Conservation (phyloP, 2,329 filamentous ascomycete genomes). For the Chaetomium sp. region DNA sequence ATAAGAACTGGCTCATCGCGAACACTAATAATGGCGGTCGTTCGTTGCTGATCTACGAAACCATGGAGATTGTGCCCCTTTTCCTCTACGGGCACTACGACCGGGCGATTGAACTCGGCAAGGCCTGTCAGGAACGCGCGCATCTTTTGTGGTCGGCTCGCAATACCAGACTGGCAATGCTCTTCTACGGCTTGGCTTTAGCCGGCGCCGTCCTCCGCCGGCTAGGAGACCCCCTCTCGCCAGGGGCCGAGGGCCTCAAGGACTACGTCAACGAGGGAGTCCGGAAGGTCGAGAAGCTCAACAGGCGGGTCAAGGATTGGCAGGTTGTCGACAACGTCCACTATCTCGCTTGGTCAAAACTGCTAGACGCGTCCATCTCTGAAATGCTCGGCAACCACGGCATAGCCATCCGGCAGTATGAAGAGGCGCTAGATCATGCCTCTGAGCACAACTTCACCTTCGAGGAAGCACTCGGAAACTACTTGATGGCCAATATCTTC, state of each 20-base stretch:
- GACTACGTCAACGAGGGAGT: conserved; percentile 53
- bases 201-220: conserved; percentile 54
- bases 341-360: conserved; percentile 68
- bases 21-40: conserved; percentile 62
- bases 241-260: conserved; percentile 45
- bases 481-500: conserved; percentile 73
- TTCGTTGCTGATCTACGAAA: conserved; percentile 69
- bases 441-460: conserved; percentile 66
- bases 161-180: conserved; percentile 57
- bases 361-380: conserved; percentile 68
- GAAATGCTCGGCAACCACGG: conserved; percentile 63
- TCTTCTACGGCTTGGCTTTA: conserved; percentile 63
- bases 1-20: conserved; percentile 60
- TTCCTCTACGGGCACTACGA: conserved; percentile 67
- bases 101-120: conserved; percentile 60
- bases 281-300: conserved; percentile 55
- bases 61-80: conserved; percentile 62
- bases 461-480: conserved; percentile 73
- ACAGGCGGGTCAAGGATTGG: conserved; percentile 65
- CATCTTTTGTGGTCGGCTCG: conserved; percentile 61
- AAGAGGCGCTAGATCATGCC: conserved; percentile 71
- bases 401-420: conserved; percentile 64
- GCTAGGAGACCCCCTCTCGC: conserved; percentile 51
- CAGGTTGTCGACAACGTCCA: conserved; percentile 67
- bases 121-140: conserved; percentile 50